A percentile compares a stretch with the other conserved stretches of the same genome.
These are phyloP conservation scores for Echeveria elegans DNA, from an alignment of 164 flowering plant genomes.

Conservation along the genomic window DNA sequence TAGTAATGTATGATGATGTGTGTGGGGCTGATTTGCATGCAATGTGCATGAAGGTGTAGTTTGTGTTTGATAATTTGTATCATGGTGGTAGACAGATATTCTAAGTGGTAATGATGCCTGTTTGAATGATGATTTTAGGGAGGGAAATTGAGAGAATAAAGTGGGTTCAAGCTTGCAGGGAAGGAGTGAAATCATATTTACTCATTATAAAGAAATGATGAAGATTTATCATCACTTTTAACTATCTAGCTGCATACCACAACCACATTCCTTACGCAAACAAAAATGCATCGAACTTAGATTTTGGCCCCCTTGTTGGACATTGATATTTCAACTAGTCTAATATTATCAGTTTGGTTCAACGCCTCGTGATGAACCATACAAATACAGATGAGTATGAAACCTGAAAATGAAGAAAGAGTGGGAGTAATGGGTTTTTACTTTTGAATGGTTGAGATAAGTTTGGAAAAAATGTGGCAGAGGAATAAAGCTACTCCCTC, in stretches of 20 bases:
- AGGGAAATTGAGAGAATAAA: slow-evolving; percentile 1
- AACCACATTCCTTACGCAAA: background rate
- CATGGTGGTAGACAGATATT: slow-evolving; percentile 8
- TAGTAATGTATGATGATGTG: background rate
- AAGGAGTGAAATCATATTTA: background rate
- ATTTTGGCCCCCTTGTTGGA: no score
- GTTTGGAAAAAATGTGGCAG: no score
- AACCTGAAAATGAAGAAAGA: no score
- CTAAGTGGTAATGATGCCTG: background rate
- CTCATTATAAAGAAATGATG: slow-evolving; percentile 5
- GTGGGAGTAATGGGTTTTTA: no score
- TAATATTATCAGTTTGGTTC: no score
- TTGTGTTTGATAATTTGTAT: background rate
- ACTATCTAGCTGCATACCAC: slow-evolving; percentile 3
- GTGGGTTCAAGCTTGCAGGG: slow-evolving; percentile 5
- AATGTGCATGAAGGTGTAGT: slow-evolving; percentile 1
- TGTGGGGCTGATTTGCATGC: slow-evolving; percentile 5
- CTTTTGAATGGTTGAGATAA: no score
- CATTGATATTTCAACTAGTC: no score
- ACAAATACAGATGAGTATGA: no score
- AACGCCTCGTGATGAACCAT: no score
- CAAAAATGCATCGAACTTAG: background rate
- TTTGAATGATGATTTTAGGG: background rate
- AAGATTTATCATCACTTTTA: background rate
- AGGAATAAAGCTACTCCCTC: no score